Base-by-base conservation (phyloP, 208 protist genomes). In the Leishmania turanica region DNA sequence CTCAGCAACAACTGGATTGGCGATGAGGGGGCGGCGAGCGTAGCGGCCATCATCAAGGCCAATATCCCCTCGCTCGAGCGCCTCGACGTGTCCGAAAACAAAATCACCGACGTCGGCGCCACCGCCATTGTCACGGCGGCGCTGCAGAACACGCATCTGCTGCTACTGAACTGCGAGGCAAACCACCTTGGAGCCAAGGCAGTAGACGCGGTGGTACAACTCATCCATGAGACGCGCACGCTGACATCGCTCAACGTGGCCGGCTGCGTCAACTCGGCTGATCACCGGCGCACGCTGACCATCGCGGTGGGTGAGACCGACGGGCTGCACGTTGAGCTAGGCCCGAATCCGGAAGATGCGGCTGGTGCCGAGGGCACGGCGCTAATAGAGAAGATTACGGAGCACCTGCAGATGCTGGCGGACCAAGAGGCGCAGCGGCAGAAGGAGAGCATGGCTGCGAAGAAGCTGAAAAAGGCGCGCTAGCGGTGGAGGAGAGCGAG, bases 241-340 rank as follows among this genome's bases (percentile, higher is more conserved):
- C 84, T 97, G 51, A 96, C 94, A 75, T 88, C 89, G 24, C 77
- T 97, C n/a, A 95, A 97, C 79, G 78, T 97, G 49, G 86, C 80
- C 34, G 76, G 84, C 54, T 95, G 87, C 71, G 79, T 97, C 42
- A 82, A 81, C 27, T 91, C 90, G 0, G 77, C 86, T 5, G 90
- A 95, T 9, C 88, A 91, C 76, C 85, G 90, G 15, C 85, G 91
- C 60, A 84, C 58, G 45, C 76, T 97, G 19, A 91, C 91, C 2
- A 80, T 93, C 51, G 82, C 88, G 4, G 89, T 91, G 19, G 90
- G 88, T 17, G 91, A 96, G 75, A 85, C 88, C 27, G 91, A 95
- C 49, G 91, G 92, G 19, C 75, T 95, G 78, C 92, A 93, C 78
- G 87, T 96, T 5, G 92, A 97, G 73, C 77, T 95, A 64, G 94